Evolutionary conservation across 257 asterid genomes (phyloP), one percentile per base, ranked within the genome.

Genomic region (Vinca minor): DNA sequence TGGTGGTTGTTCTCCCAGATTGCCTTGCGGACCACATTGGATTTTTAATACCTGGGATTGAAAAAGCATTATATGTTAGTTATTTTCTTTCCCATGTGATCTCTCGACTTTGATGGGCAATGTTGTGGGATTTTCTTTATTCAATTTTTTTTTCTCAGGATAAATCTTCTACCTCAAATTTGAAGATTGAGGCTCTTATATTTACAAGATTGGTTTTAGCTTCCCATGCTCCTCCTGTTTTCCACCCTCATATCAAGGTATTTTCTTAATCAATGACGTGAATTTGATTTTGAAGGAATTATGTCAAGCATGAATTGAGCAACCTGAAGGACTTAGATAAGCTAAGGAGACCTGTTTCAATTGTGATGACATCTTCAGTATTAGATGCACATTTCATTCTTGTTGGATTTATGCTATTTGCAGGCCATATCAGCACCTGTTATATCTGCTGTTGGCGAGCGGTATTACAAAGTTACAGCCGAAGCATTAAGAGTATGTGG

Each of bases 1-100:
- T 89, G 47, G 97, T 93, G 66, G 83, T 86, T 50, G 97, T 93
- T 66, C 85, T 93, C 71, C 99, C 99, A 71, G 99, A 93, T 77
- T 93, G 99, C 82, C 96, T 93, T 56, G 90, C 97, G 13, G 97
- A 89, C 71, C 97, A 93, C 76, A 84, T 93, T 82, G 99, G 97
- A 68, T 85, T 95, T 69, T 92, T 93, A 60, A 84, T 89, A 48
- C 95, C 96, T 71, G 99, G 97, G 72, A 82, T 93, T 32, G 99
- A 93, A 78, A 93, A 87, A 76, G 99, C 99, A 66, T 72, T 93
- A 23, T 87, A 87, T 78, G 99, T 93, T 83, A 59, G 94, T 84
- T 62, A 7, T 74, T 49, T 61, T 59, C 58, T 25, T 56, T 71
- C 60, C 28, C 14, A 7, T 26, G 28, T 47, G 73, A 48, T 47